These are phyloP conservation scores for Lecanicillium sp. DNA, from an alignment of 2,329 filamentous ascomycete genomes.

Conservation along the genomic window DNA sequence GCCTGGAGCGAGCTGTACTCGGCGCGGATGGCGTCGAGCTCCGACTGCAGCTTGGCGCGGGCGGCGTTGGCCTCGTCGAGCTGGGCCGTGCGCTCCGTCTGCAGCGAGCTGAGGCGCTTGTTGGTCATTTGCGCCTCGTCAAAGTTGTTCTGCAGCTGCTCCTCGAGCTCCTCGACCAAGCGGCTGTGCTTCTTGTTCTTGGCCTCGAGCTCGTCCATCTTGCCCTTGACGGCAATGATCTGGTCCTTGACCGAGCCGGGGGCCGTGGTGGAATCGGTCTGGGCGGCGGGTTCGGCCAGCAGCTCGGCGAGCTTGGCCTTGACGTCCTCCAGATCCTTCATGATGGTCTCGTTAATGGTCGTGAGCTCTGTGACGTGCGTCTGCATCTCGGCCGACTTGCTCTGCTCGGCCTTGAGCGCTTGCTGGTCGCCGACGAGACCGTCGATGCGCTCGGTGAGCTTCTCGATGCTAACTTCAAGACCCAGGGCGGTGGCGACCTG, in stretches of 20 bases:
- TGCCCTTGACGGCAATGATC: conserved; percentile 57
- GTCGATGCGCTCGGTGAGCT: conserved; percentile 57
- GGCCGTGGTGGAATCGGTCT: conserved; percentile 37
- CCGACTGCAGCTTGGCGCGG: conserved; percentile 56
- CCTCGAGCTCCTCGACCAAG: conserved; percentile 91
- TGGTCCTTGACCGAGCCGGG: conserved; percentile 48
- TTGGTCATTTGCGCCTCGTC: conserved; percentile 82
- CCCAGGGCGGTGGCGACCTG: conserved; percentile 56
- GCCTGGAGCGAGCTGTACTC: conserved; percentile 54
- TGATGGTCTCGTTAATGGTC: conserved; percentile 51
- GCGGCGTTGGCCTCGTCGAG: conserved; percentile 72
- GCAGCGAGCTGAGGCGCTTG: conserved; percentile 78
- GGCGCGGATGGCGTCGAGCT: conserved; percentile 61
- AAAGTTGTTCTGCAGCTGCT: conserved; percentile 91
- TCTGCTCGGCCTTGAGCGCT: conserved; percentile 52
- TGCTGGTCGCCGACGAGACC: conserved; percentile 53
- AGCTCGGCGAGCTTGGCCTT: conserved; percentile 49
- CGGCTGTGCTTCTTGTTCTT: conserved; percentile 87
- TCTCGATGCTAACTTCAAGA: conserved; percentile 60
- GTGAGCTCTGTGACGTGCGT: conserved; percentile 49
- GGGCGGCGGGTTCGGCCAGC: conserved; percentile 38
- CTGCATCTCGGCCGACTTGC: conserved; percentile 52
- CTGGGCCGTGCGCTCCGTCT: conserved; percentile 66
- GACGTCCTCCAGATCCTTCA: conserved; percentile 57
- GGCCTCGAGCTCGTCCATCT: conserved; percentile 54